Evolutionary conservation across 805 yeast species (phyloP), one percentile per base, ranked within the genome.

Genomic region (Candida ponderosae): DNA sequence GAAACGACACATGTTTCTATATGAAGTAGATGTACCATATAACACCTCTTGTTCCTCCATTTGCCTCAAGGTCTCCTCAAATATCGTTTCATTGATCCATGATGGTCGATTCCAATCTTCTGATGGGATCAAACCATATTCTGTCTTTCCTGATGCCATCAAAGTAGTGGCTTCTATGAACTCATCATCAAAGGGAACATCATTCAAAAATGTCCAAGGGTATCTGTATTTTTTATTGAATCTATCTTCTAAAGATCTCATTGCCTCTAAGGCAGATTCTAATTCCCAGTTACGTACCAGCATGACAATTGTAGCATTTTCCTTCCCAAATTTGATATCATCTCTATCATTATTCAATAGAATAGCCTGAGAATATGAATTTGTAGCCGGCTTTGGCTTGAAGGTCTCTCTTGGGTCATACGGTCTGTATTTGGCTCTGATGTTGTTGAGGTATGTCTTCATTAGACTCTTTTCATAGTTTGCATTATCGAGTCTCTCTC

Each of bases 1-100:
- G 65, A 82, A 90, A 29, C 96, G 72, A 59, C 97, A 93, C 97
- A 93, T 93, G 59, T 90, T 89, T 54, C 97, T 74, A 53, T 83
- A 83, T 1, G 86, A 76, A 45, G 63, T 57, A 1, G 83, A 74
- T 23, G 63, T 71, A 1, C 87, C 90, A 54, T 83, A 83, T 1
- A 81, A 59, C 7, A 83, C 74, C 3, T 69, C 66, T 10, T 66
- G 56, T 14, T 65, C 64, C 13, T 51, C 59, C 65, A 72, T 62
- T 1, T 70, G 55, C 14, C 61, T 56, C 41, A 80, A 48, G 24
- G 68, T 59, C 42, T 68, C 65, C 18, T 72, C 65, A 52, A 76
- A 72, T 30, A 48, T 63, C 6, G 74, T 73, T 44, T 68, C 59
- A 54, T 90, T 81, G 44, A 90, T 80, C 64, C 74, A 72, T 3